phyloP scores from a whole-genome alignment of 768 basidiomycete genomes.

The Rhizopogon vinicolor region DNA sequence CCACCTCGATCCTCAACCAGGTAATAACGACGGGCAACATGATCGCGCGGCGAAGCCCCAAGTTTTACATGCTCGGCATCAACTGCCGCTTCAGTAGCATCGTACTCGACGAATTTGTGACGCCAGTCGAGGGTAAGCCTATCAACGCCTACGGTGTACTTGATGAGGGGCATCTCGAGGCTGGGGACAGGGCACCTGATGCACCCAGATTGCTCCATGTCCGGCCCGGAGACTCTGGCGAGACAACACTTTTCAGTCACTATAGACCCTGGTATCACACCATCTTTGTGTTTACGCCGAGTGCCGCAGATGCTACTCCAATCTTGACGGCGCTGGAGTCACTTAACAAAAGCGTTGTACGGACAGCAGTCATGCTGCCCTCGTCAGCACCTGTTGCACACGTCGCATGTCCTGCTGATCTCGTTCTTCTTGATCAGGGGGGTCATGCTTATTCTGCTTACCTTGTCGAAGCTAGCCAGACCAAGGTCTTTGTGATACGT shows the following conservation, averaged over 20 bases:
- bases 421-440: slow-evolving; percentile 30
- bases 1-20: slow-evolving; percentile 20
- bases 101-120: slow-evolving; percentile 30
- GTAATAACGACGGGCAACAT: background rate
- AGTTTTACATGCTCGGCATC: slow-evolving; percentile 24
- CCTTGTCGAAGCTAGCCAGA: slow-evolving; percentile 23
- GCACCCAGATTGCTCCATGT: slow-evolving; percentile 26
- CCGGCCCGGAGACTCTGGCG: slow-evolving; percentile 5
- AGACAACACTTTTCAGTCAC: slow-evolving; percentile 17
- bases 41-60: background rate
- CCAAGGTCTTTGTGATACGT: slow-evolving; percentile 25
- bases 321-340: slow-evolving; percentile 5
- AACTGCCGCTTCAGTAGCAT: slow-evolving; percentile 33
- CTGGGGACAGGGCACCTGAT: slow-evolving; percentile 44
- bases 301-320: slow-evolving; percentile 5
- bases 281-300: slow-evolving; percentile 22
- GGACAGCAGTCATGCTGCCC: slow-evolving; percentile 11
- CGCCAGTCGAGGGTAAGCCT: background rate
- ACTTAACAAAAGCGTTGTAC: background rate
- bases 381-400: background rate
- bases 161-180: slow-evolving; percentile 25
- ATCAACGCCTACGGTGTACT: slow-evolving; percentile 11
- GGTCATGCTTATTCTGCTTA: slow-evolving; percentile 39
- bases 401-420: slow-evolving; percentile 8
- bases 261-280: slow-evolving; percentile 22